Evolutionary conservation across 2,329 filamentous ascomycete species (phyloP).

Genomic region (Fusarium nygamai): DNA sequence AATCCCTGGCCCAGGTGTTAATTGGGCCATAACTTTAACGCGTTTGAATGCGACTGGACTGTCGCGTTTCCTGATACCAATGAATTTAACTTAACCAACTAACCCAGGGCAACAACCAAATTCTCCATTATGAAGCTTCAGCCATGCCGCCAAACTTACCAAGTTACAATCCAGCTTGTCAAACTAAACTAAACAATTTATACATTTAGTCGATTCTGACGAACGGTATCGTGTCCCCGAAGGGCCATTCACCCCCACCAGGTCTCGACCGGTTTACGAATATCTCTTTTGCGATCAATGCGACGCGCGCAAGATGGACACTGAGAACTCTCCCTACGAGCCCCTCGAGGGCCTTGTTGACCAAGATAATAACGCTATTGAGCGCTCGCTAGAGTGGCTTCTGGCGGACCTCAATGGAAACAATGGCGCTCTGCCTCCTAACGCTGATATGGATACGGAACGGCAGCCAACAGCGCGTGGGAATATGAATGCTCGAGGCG

Average conservation of each 20-base stretch:
- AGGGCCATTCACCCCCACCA: neutral
- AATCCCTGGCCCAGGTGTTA: conserved; percentile 4
- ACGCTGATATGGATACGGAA: neutral
- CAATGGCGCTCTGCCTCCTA: neutral
- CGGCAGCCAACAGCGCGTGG: neutral
- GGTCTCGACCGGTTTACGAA: conserved; percentile 1
- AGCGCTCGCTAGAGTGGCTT: conserved; percentile 14
- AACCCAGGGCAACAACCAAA: neutral
- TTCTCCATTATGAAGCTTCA: neutral
- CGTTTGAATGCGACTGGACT: conserved; percentile 26
- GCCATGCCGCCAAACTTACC: neutral
- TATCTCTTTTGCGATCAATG: neutral
- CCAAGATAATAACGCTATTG: conserved; percentile 4
- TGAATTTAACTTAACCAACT: conserved; percentile 4
- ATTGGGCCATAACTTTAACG: conserved; percentile 31
- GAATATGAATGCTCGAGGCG: neutral
- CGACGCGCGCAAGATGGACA: conserved; percentile 27
- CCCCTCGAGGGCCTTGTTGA: neutral
- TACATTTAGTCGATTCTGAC: neutral
- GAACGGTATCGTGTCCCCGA: neutral
- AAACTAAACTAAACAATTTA: neutral
- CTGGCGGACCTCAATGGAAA: neutral
- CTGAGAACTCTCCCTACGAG: conserved; percentile 12
- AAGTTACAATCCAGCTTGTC: neutral
- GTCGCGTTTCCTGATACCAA: conserved; percentile 34